Base-by-base conservation (phyloP, 2,329 filamentous ascomycete genomes). In the Xylariaceae sp. region DNA sequence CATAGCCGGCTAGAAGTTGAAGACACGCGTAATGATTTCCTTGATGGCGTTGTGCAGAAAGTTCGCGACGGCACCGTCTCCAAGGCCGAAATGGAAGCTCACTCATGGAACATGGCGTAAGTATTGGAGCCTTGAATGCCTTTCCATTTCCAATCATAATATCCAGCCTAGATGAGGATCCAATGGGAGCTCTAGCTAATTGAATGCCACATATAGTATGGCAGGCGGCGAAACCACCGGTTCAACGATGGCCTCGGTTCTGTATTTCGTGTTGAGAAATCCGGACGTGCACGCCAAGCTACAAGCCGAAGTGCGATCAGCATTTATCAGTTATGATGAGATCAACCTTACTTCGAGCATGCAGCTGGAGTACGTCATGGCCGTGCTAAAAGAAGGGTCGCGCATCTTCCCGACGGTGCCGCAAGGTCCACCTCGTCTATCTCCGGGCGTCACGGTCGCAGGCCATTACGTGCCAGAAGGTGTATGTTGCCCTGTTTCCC, bases 191-290 rank as follows among this genome's bases (percentile, higher is more conserved):
- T 4, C 20, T 20, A 12, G 7, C 10, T 14, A 29, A n/a, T 39
- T 2, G 12, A n/a, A n/a, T n/a, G n/a, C n/a, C n/a, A n/a, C 12
- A 38, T 11, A 14, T 32, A 48, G 45, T 6, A 38, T 50, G 12
- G 48, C 48, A 1, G 48, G 48, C 16, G 48, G 43, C 8, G 48
- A 50, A 20, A 50, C 48, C 4, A 45, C 37, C 1, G 40, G 40
- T 2, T 35, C 44, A n/a, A 22, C 38, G 20, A 14, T 47, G 14
- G 16, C 44, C 4, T 22, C 44, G 14, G 25, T 36, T 6, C 6
- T 27, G 1, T 50, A 22, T 22, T 50, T 29, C 29, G 17, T 50
- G 5, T 36, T 47, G 6, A 46, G 47, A 36, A 40, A 35, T 6
- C 47, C 47, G 3, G 22, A 27, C 1, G 19, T 11, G 3, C 7